A percentile compares a stretch with the other conserved stretches of the same genome.
Evolutionary conservation across 805 yeast genomes (phyloP).

Genomic region (Pichia phayaonensis): DNA sequence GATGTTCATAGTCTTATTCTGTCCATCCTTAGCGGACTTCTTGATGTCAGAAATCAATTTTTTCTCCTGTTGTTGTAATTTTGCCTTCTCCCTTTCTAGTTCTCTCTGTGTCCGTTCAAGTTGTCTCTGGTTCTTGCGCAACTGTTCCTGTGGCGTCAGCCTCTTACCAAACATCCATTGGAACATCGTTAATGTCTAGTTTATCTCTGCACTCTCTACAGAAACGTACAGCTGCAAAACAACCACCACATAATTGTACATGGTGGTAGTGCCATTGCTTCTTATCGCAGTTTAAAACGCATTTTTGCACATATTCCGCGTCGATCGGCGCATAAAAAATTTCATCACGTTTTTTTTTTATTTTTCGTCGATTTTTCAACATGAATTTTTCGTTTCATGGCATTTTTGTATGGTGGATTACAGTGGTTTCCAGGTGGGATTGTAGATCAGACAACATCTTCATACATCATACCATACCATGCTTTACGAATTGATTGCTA

Average conservation of each 20-base stretch:
- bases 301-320: not conserved
- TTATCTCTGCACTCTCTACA: too few species aligned
- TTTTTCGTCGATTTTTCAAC: not conserved
- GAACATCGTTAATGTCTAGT: conserved; percentile 33
- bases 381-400: not conserved
- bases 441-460: not conserved
- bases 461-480: conserved; percentile 29
- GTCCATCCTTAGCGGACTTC: conserved; percentile 86
- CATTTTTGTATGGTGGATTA: too few species aligned
- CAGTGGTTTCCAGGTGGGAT: too few species aligned
- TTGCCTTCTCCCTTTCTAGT: conserved; percentile 76
- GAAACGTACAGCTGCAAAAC: not conserved
- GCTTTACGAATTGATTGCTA: conserved; percentile 87
- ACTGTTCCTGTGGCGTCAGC: conserved; percentile 88
- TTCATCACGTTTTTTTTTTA: not conserved
- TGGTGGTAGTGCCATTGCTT: not conserved
- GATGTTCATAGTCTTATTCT: conserved; percentile 80
- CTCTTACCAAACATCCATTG: conserved; percentile 97
- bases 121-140: conserved; percentile 92
- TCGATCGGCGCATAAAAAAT: not conserved
- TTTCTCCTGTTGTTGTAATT: conserved; percentile 88
- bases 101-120: conserved; percentile 93
- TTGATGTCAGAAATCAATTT: conserved; percentile 78
- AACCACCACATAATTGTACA: not conserved
- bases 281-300: not conserved